Conservation (phyloP, 495 filamentous ascomycete genomes). For the Penicillium mononematosum region DNA sequence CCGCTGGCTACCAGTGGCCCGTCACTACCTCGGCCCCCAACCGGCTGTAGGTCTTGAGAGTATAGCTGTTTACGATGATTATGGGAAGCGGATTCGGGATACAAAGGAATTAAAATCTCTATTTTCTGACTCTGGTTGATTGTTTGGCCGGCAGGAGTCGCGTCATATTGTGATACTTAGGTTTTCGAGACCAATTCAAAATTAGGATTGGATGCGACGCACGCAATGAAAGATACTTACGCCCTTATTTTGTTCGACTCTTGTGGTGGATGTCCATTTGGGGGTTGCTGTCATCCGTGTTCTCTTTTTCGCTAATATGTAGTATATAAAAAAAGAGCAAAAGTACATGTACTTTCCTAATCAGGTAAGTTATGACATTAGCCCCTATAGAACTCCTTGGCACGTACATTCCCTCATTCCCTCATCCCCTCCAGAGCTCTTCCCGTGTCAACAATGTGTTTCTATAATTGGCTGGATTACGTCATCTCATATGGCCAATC, state of each 20-base stretch:
- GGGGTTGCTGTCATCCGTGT: background rate
- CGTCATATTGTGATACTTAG: constrained; percentile 16
- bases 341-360: background rate
- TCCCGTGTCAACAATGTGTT: background rate
- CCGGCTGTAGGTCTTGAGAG: constrained; percentile 56
- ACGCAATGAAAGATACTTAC: constrained; percentile 21
- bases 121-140: constrained; percentile 22
- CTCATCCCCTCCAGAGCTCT: background rate
- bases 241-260: constrained; percentile 4
- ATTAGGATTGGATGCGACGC: constrained; percentile 16
- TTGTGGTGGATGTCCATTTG: background rate
- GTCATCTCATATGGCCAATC: background rate
- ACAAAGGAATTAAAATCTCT: constrained; percentile 32
- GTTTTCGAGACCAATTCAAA: constrained; percentile 9
- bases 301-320: background rate
- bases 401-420: constrained; percentile 1
- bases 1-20: constrained; percentile 94
- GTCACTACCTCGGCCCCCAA: constrained; percentile 62
- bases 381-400: background rate
- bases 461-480: constrained; percentile 13
- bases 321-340: background rate
- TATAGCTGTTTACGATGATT: constrained; percentile 29
- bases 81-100: constrained; percentile 21
- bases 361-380: background rate
- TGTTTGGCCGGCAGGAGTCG: constrained; percentile 18